Percentiles rank a stretch among this genome's conserved stretches.
phyloP scores from a whole-genome alignment of 345 rosid species.

The Viola odorata region DNA sequence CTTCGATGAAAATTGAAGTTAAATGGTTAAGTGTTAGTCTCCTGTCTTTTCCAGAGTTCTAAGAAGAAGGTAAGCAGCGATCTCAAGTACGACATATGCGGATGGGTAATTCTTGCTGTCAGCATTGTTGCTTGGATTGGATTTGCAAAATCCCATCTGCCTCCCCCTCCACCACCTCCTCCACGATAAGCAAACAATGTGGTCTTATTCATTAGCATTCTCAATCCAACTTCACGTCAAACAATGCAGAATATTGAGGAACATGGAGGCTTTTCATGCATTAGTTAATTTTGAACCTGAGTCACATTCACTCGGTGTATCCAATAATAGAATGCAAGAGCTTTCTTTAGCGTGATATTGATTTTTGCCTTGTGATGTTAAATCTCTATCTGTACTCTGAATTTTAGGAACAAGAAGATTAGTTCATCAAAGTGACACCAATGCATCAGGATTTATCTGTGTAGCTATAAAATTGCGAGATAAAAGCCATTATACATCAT shows the following conservation, averaged over 20 bases:
- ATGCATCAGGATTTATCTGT: too few species aligned
- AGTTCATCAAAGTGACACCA: too few species aligned
- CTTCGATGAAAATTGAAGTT: too few species aligned
- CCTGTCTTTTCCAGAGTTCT: conserved; percentile 22
- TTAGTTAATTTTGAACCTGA: conserved; percentile 14
- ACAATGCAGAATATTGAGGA: conserved; percentile 15
- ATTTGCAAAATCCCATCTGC: conserved; percentile 65
- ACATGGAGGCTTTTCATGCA: background rate
- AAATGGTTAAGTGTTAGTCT: background rate
- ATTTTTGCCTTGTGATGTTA: background rate
- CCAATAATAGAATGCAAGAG: background rate
- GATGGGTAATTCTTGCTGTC: conserved; percentile 81
- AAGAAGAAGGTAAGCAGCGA: conserved; percentile 68
- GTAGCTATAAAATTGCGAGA: too few species aligned
- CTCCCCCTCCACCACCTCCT: conserved; percentile 33
- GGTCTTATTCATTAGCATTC: too few species aligned
- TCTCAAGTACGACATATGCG: conserved; percentile 64
- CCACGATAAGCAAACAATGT: conserved; percentile 24
- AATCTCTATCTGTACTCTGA: too few species aligned
- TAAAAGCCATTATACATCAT: too few species aligned
- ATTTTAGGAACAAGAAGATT: too few species aligned
- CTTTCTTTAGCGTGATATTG: background rate
- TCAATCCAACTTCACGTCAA: background rate
- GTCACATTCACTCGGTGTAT: conserved; percentile 11
- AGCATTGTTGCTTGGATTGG: conserved; percentile 84